phyloP scores from a whole-genome alignment of 169 alveolate species.

The Neospora caninum region DNA sequence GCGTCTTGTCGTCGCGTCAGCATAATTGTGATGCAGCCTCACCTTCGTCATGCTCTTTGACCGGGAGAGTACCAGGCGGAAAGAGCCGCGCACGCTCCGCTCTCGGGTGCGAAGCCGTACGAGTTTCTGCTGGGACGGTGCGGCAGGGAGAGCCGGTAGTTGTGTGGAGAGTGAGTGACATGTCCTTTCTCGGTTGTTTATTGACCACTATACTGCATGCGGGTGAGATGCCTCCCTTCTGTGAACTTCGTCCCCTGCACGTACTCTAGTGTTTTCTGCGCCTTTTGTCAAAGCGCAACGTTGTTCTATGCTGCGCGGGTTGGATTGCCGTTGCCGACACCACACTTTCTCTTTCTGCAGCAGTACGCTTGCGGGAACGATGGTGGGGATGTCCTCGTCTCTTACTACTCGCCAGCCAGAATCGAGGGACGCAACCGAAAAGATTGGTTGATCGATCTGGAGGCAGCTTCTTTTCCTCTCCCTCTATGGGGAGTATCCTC shows the following conservation, averaged over 20 bases:
- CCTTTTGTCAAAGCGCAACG: neutral
- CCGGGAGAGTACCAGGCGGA: neutral
- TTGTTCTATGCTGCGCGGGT: neutral
- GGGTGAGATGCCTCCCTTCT: neutral
- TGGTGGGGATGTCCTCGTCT: slow-evolving; percentile 10
- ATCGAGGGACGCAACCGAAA: neutral
- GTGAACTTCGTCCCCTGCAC: neutral
- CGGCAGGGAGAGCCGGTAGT: neutral
- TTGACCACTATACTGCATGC: neutral
- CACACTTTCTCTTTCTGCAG: neutral
- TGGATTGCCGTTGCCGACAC: neutral
- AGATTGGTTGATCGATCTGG: neutral
- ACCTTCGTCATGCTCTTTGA: neutral
- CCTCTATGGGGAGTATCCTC: neutral
- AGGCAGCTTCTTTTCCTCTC: neutral
- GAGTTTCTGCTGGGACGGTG: neutral
- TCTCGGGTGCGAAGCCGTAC: neutral
- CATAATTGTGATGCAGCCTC: too few species aligned
- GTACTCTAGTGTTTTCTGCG: neutral
- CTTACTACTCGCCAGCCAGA: slow-evolving; percentile 2
- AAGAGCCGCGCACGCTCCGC: neutral
- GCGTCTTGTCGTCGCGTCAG: too few species aligned
- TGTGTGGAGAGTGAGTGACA: neutral
- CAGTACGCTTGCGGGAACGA: neutral
- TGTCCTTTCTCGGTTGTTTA: neutral